These are phyloP conservation scores for Glomus cerebriforme DNA, from an alignment of 192 early-diverging fungal species.

Conservation along the genomic window DNA sequence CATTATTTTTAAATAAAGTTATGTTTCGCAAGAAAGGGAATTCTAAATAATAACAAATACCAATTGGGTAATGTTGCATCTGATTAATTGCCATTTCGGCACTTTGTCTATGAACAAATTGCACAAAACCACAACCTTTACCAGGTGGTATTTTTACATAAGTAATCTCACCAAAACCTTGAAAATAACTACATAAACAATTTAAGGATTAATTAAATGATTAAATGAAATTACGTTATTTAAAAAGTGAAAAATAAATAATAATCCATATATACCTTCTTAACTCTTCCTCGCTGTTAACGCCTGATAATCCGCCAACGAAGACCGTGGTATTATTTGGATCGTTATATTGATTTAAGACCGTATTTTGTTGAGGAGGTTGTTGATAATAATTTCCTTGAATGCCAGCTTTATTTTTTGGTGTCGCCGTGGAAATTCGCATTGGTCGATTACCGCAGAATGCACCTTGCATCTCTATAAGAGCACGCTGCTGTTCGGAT, in stretches of 20 bases:
- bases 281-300: conserved; percentile 87
- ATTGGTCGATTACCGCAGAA: conserved; percentile 82
- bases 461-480: conserved; percentile 89
- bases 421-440: conserved; percentile 87
- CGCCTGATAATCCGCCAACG: conserved; percentile 87
- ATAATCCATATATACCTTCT: conserved; percentile 28
- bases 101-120: conserved; percentile 76
- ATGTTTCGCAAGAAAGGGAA: neutral
- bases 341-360: conserved; percentile 60
- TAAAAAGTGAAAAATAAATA: neutral
- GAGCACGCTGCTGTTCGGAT: conserved; percentile 84
- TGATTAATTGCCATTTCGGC: conserved; percentile 90
- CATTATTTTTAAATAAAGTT: neutral
- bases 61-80: conserved; percentile 88
- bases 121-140: conserved; percentile 96
- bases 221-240: neutral
- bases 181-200: conserved; percentile 60
- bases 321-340: conserved; percentile 97
- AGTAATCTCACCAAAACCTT: conserved; percentile 86
- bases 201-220: neutral
- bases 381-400: conserved; percentile 43
- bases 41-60: conserved; percentile 43
- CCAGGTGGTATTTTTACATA: conserved; percentile 95
- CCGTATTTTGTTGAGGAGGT: conserved; percentile 38
- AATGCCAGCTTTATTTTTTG: conserved; percentile 74